Evolutionary conservation across 208 protist genomes (phyloP).

Genomic region (Phytomonas sp.): DNA sequence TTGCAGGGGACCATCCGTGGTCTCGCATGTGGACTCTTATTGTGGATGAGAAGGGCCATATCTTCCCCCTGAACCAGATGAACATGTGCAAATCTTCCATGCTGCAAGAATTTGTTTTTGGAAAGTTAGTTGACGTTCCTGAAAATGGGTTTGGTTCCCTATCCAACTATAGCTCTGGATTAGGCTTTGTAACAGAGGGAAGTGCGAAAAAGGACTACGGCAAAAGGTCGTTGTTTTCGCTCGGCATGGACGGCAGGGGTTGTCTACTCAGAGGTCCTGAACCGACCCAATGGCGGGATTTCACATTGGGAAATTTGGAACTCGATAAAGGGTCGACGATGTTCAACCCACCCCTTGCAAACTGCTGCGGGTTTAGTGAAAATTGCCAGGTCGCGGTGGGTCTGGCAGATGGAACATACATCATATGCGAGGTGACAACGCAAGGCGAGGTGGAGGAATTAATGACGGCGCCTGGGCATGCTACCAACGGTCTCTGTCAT

Average conservation of each 20-base stretch:
- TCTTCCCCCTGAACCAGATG: slow-evolving; percentile 30
- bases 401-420: slow-evolving; percentile 58
- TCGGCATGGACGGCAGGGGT: slow-evolving; percentile 54
- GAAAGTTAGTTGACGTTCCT: slow-evolving; percentile 12
- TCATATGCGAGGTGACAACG: slow-evolving; percentile 30
- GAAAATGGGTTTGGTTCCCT: slow-evolving; percentile 28
- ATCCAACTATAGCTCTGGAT: slow-evolving; percentile 37
- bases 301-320: neutral
- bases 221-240: slow-evolving; percentile 21
- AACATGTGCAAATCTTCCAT: slow-evolving; percentile 10
- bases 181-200: slow-evolving; percentile 13
- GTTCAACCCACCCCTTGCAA: slow-evolving; percentile 70
- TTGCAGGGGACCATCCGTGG: slow-evolving; percentile 13
- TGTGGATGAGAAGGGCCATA: slow-evolving; percentile 55
- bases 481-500: slow-evolving; percentile 52
- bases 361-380: slow-evolving; percentile 21
- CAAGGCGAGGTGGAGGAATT: slow-evolving; percentile 14
- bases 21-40: slow-evolving; percentile 21
- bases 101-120: slow-evolving; percentile 37
- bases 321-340: slow-evolving; percentile 11
- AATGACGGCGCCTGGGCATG: slow-evolving; percentile 45
- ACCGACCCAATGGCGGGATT: neutral
- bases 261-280: neutral
- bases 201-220: neutral
- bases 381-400: slow-evolving; percentile 27